Percentiles rank a stretch among this genome's conserved stretches.
Evolutionary conservation across 176 grass and related monocot species (phyloP).

Genomic region (Eremochloa ophiuroides): DNA sequence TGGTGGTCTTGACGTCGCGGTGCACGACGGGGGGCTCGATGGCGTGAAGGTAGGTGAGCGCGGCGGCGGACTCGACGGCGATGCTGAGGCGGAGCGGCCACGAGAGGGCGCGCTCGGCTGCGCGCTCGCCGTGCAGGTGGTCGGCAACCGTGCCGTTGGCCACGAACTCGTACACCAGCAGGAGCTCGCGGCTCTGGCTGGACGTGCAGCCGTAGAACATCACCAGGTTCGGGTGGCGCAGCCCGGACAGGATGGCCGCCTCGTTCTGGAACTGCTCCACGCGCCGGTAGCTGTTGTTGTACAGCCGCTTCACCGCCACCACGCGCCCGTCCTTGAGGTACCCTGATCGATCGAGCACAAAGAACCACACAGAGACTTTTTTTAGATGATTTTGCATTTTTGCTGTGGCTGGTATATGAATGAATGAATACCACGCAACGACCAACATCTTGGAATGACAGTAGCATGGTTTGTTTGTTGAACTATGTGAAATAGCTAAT

Average conservation of each 20-base stretch:
- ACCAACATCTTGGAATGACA: no score
- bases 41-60: conserved; percentile 80
- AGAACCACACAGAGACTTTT: no score
- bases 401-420: no score
- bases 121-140: conserved; percentile 74
- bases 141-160: conserved; percentile 83
- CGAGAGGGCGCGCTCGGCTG: conserved; percentile 47
- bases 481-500: no score
- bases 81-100: conserved; percentile 71
- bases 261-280: conserved; percentile 97
- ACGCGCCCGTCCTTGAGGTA: conserved; percentile 66
- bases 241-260: conserved; percentile 66
- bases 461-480: no score
- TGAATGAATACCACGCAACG: no score
- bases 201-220: conserved; percentile 91
- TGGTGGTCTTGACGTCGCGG: conserved; percentile 86
- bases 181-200: conserved; percentile 64
- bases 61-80: conserved; percentile 81
- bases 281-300: conserved; percentile 64
- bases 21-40: conserved; percentile 77
- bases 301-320: conserved; percentile 90
- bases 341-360: conserved; percentile 22
- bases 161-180: conserved; percentile 93
- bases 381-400: no score
- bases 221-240: conserved; percentile 88